Evolutionary conservation across 208 protist species (phyloP), one percentile per base, ranked within the genome.

Genomic region (Trypanosoma congolense): DNA sequence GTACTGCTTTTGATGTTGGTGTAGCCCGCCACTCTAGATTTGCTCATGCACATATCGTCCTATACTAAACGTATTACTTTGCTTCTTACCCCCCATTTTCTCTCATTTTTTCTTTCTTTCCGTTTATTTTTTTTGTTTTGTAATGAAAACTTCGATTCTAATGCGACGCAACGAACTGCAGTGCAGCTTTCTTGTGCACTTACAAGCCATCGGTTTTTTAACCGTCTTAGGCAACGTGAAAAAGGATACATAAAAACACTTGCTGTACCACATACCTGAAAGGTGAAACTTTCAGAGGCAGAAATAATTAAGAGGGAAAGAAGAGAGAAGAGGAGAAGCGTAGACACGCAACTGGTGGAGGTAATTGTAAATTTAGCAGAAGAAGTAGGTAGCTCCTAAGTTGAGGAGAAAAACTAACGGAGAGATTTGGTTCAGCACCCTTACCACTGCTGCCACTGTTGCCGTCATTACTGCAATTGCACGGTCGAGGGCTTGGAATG

Each of bases 141-240:
- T n/a, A n/a, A n/a, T n/a, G n/a, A n/a, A n/a, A n/a, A 31, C 18
- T 46, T 56, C 18, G 41, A 33, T 41, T 52, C 49, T 70, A 40
- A 16, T 50, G 18, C 49, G 16, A 14, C 12, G n/a, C 25, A 48
- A n/a, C 9, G 3, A 35, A 4, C 4, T 14, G 21, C 18, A 53
- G 44, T 56, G 19, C 22, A 61, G 33, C 29, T 65, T 53, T 28
- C 25, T 47, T 51, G 35, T 38, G 54, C 25, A 24, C 45, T 52
- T 25, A 30, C 25, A 6, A 56, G n/a, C 41, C 50, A 52, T 47
- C 45, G 60, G 60, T 66, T 66, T 59, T n/a, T 66, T 33, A 66
- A 66, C 60, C 51, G 52, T 21, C 29, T 24, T 18, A 21, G 9
- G 25, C 31, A 44, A 46, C 9, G 31, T 12, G 19, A 53, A 24